Base-by-base conservation (phyloP, 106 monocot genomes). In the Platanthera zijinensis region DNA sequence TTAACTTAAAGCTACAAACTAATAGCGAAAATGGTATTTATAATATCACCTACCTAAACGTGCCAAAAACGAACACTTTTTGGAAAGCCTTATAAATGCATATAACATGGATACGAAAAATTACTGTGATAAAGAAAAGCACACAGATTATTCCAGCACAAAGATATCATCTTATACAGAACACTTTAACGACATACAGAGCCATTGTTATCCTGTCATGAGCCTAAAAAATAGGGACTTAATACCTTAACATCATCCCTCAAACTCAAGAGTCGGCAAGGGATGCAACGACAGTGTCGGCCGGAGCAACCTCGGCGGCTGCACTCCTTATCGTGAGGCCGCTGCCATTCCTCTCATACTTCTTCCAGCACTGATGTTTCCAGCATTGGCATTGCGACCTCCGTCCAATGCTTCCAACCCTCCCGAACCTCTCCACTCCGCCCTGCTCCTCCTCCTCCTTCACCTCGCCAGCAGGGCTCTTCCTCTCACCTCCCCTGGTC, bases 281-380 rank as follows among this genome's bases (percentile, higher is more conserved):
- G 45, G 70, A n/a, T 17, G 70, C 70, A 71, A 6, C 48, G 0
- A 6, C 48, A 5, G 17, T 2, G 3, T 5, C n/a, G 1, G 17
- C 48, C 2, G 48, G 48, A 5, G 48, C 5, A 48, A 51, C 51
- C 21, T 12, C 72, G 3, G 72, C 51, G 21, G 46, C 7, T 22
- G 13, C 50, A 22, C 10, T 11, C 9, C 8, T 51, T 50, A 10
- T 10, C 7, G 51, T 11, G 5, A 51, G 21, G 4, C 51, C 72
- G 51, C 72, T 72, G 48, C 50, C 79, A 18, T 80, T 84, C 69
- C 81, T 75, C 71, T 76, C 81, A 12, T 51, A 72, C 54, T 82
- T 85, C 75, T 80, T 89, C 81, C 81, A 84, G 63, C 86, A 89
- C 83, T 89, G 89, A 80, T 89, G 89, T 81, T 83, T 89, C 83